Base-by-base conservation (phyloP, 371 early-diverging fungal genomes). In the Mucor sp. region DNA sequence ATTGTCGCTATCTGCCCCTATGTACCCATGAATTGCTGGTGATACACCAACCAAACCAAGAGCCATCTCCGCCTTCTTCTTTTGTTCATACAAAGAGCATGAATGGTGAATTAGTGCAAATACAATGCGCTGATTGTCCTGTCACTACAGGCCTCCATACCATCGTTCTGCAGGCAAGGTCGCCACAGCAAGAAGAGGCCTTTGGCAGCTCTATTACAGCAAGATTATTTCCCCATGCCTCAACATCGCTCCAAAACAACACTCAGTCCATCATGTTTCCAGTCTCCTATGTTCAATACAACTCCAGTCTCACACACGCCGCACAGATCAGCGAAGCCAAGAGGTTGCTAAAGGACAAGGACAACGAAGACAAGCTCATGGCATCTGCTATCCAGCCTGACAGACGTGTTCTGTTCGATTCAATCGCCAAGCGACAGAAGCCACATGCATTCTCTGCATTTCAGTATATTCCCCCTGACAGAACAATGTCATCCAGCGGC, bases 391-490 rank as follows among this genome's bases (percentile, higher is more conserved):
- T 69, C 19, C 60, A 62, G 23, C 62, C 62, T 25, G 33, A 60
- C 7, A 21, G 21, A 33, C 58, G 43, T 32, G 19, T 35, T 19
- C 5, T 28, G 7, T 64, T 69, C 23, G 56, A 64, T 30, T 53
- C 53, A 14, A 14, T 58, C 14, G 25, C 50, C 3, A 30, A 39
- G 17, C 27, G 60, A 12, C 61, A 69, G 27, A 67, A 63, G 35
- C 71, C 71, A 37, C 67, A 67, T 35, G 71, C 71, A 6, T 33
- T 60, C 28, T 71, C 71, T 50, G 71, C 71, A 23, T 71, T 71
- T 63, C 71, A 71, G 23, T 71, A 71, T 39, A 71, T 71, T 17
- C 71, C 71, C 6, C 71, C 71, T 14, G 71, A 71, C 30, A 43
- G 53, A 39, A 63, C 39, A 11, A 41, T 43, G 21, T 68, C 63